Percentiles rank a stretch among this genome's conserved stretches.
Conservation (phyloP, 345 rosid species). For the Citrus trifoliata region DNA sequence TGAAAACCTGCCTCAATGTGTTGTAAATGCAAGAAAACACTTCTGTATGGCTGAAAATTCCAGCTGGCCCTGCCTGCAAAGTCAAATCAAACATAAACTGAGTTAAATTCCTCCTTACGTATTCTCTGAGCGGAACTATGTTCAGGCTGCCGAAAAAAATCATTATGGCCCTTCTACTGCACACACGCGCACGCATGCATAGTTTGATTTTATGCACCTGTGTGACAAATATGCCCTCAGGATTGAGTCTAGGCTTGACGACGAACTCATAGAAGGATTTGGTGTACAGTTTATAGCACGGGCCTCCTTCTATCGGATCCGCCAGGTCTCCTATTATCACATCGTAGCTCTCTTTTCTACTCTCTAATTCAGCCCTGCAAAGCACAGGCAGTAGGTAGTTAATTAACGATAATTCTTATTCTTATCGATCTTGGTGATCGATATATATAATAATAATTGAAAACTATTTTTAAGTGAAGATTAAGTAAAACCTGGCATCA, state of each 20-base stretch:
- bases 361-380: constrained; percentile 52
- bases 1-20: constrained; percentile 61
- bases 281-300: constrained; percentile 64
- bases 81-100: neutral
- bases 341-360: constrained; percentile 37
- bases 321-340: constrained; percentile 69
- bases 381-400: neutral
- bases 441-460: neutral
- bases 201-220: constrained; percentile 27
- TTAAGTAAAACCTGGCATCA: constrained; percentile 44
- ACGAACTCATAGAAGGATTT: constrained; percentile 52
- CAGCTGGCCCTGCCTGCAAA: constrained; percentile 69
- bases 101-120: neutral
- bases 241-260: constrained; percentile 49
- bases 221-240: constrained; percentile 55
- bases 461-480: neutral
- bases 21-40: constrained; percentile 61
- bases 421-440: neutral
- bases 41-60: constrained; percentile 68
- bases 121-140: too few species aligned
- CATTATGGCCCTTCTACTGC: neutral
- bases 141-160: too few species aligned
- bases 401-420: neutral
- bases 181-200: neutral
- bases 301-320: constrained; percentile 73